These are phyloP conservation scores for Phialocephala subalpina DNA, from an alignment of 2,329 filamentous ascomycete species.

Conservation along the genomic window DNA sequence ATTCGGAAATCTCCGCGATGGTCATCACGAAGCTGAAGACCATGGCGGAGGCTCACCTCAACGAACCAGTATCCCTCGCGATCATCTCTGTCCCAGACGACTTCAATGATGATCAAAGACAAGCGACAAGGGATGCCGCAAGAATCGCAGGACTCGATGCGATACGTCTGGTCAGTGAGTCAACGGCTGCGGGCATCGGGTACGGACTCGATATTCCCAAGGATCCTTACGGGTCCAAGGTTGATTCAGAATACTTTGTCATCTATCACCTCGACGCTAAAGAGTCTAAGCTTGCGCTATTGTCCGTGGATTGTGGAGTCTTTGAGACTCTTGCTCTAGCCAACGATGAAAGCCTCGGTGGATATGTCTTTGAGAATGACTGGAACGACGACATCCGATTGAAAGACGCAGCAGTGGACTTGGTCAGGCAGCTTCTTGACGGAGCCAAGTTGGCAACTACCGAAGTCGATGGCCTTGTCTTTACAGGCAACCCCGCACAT, in stretches of 20 bases:
- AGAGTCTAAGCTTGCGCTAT: background rate
- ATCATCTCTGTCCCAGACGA: conserved; percentile 3
- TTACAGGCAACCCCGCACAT: background rate
- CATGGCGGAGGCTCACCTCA: background rate
- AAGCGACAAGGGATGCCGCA: background rate
- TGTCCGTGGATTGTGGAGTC: background rate
- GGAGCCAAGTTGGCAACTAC: background rate
- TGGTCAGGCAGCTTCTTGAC: background rate
- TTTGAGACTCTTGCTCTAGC: background rate
- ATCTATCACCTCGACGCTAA: conserved; percentile 9
- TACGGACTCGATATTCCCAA: conserved; percentile 1
- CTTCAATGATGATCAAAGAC: background rate
- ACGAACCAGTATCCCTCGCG: background rate
- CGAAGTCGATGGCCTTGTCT: background rate
- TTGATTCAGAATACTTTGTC: background rate
- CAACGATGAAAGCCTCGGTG: background rate
- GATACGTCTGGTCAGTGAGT: background rate
- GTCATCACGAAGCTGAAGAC: conserved; percentile 3
- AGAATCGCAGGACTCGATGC: background rate
- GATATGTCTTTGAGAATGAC: background rate
- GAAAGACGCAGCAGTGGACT: background rate
- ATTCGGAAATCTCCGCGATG: background rate
- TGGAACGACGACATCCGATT: background rate
- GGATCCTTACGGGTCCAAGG: background rate
- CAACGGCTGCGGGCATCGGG: background rate